Evolutionary conservation across 192 early-diverging fungal species (phyloP), one percentile per base, ranked within the genome.

Genomic region (Coemansia sp.): DNA sequence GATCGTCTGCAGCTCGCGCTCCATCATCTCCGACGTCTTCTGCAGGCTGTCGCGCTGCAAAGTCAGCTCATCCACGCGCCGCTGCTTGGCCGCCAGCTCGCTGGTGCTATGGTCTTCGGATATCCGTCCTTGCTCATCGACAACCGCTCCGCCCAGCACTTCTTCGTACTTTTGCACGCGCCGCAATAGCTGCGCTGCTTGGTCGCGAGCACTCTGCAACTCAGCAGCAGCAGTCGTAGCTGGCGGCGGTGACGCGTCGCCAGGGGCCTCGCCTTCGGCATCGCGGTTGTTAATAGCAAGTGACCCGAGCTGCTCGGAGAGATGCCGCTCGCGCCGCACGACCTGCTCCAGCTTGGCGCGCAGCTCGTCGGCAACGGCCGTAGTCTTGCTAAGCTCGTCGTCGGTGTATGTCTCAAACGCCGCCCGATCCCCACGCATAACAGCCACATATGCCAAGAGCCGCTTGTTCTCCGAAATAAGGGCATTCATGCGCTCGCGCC

Each of bases 391-490:
- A 15, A 85, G 82, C 67, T 85, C 82, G 29, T 79, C 82, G 29
- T 86, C 85, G 0, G 81, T 79, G 57, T 82, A 87, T 54, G 87
- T 78, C 42, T 88, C 86, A 44, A 84, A 88, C 12, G 84, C 71
- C 2, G 76, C 63, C 34, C 80, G 75, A 54, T 90, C 86, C 8
- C 88, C 89, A 10, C 72, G 74, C 13, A 84, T 68, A 12, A 89
- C 73, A 1, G 87, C 75, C 10, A 85, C 61, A 63, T 80, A 84
- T 16, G 80, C 69, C 67, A 86, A 70, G 15, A 90, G 82, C 18
- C 89, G 86, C 66, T 87, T 85, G 71, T 87, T 89, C 51, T 89
- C 87, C 2, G 87, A 75, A 9, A 87, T 78, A 38, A 90, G 69
- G 11, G 87, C 76, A 33, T 80, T 85, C 67, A 90, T 88, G 42